Conservation (phyloP, 495 filamentous ascomycete species). For the Aspergillus bertholletiae region DNA sequence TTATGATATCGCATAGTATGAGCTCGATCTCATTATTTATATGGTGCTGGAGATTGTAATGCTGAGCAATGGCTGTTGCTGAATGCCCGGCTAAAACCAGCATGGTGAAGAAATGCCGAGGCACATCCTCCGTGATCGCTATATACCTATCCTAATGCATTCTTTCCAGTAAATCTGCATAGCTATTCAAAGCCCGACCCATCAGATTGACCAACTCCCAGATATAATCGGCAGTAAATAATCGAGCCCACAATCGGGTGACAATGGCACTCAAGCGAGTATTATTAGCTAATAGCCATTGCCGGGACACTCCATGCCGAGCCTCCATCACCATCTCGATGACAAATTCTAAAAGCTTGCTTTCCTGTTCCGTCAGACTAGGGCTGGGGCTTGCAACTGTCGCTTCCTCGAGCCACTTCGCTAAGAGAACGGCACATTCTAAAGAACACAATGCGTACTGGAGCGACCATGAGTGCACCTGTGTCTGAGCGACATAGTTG, state of each 20-base stretch:
- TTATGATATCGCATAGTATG: neutral
- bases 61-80: neutral
- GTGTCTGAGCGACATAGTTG: slow-evolving; percentile 64
- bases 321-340: slow-evolving; percentile 68
- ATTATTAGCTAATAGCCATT: slow-evolving; percentile 47
- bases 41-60: neutral
- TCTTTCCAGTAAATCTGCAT: slow-evolving; percentile 59
- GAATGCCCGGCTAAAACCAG: neutral
- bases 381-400: slow-evolving; percentile 31
- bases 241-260: slow-evolving; percentile 63
- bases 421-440: slow-evolving; percentile 65
- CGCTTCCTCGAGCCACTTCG: slow-evolving; percentile 49
- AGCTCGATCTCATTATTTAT: no score
- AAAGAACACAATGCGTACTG: slow-evolving; percentile 67
- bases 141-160: neutral
- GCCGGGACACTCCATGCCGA: slow-evolving; percentile 49
- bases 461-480: slow-evolving; percentile 67
- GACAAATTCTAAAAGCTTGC: slow-evolving; percentile 56
- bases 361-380: slow-evolving; percentile 52
- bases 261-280: slow-evolving; percentile 60
- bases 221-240: slow-evolving; percentile 64
- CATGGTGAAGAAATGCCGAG: no score
- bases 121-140: neutral
- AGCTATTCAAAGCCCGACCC: slow-evolving; percentile 57
- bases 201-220: slow-evolving; percentile 66